Percentiles rank a stretch among this genome's conserved stretches.
Conservation (phyloP, 805 yeast species). For the Suhomyces kilbournensis region DNA sequence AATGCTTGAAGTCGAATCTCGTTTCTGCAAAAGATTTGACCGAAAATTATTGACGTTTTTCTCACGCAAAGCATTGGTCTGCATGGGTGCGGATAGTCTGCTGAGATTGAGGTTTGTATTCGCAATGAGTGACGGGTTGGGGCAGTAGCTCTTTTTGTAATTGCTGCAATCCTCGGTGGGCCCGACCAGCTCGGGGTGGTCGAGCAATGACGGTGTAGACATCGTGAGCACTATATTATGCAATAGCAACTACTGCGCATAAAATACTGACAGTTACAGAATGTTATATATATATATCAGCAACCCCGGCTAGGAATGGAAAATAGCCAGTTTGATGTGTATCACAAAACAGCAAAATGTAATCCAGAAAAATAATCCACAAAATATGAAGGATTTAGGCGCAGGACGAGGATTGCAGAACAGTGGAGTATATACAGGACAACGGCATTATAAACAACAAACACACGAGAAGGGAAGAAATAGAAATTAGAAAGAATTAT, state of each 20-base stretch:
- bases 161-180: not conserved
- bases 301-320: not conserved
- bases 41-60: not conserved
- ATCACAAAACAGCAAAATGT: not conserved
- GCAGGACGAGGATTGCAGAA: not conserved
- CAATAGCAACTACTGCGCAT: not conserved
- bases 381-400: not conserved
- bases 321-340: not conserved
- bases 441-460: not conserved
- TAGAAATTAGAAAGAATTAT: not conserved
- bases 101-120: constrained; percentile 12
- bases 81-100: not conserved
- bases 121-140: constrained; percentile 11
- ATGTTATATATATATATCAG: not conserved
- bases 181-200: not conserved
- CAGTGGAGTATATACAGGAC: not conserved
- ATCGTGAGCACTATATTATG: not conserved
- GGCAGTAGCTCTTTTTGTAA: not conserved
- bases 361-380: not conserved
- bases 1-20: not conserved
- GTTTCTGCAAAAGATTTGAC: not conserved
- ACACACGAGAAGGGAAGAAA: not conserved
- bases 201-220: not conserved
- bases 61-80: not conserved
- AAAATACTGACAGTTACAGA: not conserved